These are phyloP conservation scores for Pseudogymnoascus sp. DNA, from an alignment of 2,329 filamentous ascomycete genomes.

Conservation along the genomic window DNA sequence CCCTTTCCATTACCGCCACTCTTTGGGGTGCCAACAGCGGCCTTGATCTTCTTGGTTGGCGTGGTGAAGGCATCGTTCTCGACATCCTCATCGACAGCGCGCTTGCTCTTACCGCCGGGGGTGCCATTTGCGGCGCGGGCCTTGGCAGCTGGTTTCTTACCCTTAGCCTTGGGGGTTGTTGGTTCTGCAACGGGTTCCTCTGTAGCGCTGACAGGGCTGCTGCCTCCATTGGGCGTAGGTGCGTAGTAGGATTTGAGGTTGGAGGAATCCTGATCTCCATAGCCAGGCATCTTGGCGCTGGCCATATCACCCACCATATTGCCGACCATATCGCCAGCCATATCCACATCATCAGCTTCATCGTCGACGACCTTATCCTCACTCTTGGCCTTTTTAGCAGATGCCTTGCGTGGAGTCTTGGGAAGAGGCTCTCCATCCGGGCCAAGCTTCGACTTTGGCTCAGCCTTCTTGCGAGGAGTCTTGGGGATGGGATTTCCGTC, in stretches of 20 bases:
- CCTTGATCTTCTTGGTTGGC: neutral
- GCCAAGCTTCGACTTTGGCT: neutral
- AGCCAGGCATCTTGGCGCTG: neutral
- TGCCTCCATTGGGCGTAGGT: neutral
- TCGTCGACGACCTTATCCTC: neutral
- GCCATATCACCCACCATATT: neutral
- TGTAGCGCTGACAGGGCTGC: neutral
- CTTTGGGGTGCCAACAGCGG: neutral
- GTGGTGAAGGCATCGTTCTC: neutral
- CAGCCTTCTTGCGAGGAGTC: neutral
- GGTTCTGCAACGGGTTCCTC: neutral
- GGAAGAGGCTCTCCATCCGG: neutral
- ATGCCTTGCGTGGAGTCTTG: neutral
- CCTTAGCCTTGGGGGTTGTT: neutral
- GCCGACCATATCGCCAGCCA: neutral
- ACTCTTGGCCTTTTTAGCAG: neutral
- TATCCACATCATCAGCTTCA: neutral
- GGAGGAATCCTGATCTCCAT: neutral
- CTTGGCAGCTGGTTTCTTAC: neutral
- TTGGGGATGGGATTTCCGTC: neutral
- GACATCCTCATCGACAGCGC: neutral
- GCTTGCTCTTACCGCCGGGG: neutral
- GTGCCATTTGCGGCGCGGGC: neutral
- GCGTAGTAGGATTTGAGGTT: neutral
- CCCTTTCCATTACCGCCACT: neutral